A percentile compares a stretch with the other conserved stretches of the same genome.
These are phyloP conservation scores for Aurifilum marmelostoma DNA, from an alignment of 2,329 filamentous ascomycete species.

Conservation along the genomic window DNA sequence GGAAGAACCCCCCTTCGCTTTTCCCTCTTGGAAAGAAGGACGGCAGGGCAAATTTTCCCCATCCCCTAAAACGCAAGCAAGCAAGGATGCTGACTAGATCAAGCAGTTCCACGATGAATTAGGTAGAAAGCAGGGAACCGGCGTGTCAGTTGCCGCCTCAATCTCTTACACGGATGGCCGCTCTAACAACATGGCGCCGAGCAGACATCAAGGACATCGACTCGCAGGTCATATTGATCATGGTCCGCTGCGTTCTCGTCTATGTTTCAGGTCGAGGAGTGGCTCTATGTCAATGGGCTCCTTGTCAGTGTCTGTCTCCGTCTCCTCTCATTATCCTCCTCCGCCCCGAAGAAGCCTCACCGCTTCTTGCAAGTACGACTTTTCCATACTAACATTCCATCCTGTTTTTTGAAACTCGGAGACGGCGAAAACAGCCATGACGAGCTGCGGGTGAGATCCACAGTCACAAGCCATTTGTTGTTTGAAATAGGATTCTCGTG, in stretches of 20 bases:
- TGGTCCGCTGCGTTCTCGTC: slow-evolving; percentile 15
- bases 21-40: background rate
- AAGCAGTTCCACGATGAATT: background rate
- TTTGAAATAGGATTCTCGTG: slow-evolving; percentile 7
- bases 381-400: background rate
- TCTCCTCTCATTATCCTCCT: background rate
- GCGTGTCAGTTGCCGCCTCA: slow-evolving; percentile 6
- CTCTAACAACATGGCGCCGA: background rate
- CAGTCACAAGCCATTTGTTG: slow-evolving; percentile 1
- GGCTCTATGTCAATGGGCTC: slow-evolving; percentile 4
- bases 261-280: slow-evolving; percentile 15
- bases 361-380: slow-evolving; percentile 6
- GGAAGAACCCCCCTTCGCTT: background rate
- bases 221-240: background rate
- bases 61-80: background rate
- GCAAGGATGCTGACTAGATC: slow-evolving; percentile 1
- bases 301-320: background rate
- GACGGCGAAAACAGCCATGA: slow-evolving; percentile 16
- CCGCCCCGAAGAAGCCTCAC: slow-evolving; percentile 6
- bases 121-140: background rate
- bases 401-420: slow-evolving; percentile 8
- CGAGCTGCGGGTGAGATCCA: slow-evolving; percentile 10
- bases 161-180: background rate
- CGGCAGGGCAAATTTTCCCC: too few relatives aligned
- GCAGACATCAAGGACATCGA: background rate